Percentiles rank a stretch among this genome's conserved stretches.
Evolutionary conservation across 2,329 filamentous ascomycete genomes (phyloP).

Genomic region (Dryadomyces quercivorus): DNA sequence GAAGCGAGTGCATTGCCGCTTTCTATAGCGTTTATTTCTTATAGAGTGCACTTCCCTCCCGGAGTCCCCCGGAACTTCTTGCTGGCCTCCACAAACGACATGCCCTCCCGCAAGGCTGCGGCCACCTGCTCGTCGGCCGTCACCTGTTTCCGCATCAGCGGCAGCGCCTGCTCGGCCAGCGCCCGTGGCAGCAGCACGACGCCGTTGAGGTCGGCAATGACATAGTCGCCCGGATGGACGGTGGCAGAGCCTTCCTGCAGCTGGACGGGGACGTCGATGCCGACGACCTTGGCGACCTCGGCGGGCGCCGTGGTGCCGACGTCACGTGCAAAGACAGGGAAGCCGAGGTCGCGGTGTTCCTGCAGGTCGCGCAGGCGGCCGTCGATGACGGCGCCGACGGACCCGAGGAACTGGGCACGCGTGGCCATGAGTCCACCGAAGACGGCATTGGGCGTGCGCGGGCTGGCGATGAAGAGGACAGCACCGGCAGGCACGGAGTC

Average conservation of each 20-base stretch:
- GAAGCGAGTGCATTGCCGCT: too few species aligned
- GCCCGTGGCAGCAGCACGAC: conserved; percentile 29
- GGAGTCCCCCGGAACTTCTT: conserved; percentile 26
- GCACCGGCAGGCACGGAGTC: conserved; percentile 32
- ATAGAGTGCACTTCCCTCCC: too few species aligned
- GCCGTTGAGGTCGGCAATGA: conserved; percentile 32
- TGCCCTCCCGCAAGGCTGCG: conserved; percentile 25
- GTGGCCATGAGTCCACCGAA: conserved; percentile 43
- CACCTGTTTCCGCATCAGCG: conserved; percentile 27
- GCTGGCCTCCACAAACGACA: conserved; percentile 30
- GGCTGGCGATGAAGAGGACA: conserved; percentile 38
- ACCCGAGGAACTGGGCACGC: conserved; percentile 29
- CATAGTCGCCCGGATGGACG: conserved; percentile 30
- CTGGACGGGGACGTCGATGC: conserved; percentile 27
- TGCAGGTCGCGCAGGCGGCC: conserved; percentile 39
- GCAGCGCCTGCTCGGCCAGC: conserved; percentile 25
- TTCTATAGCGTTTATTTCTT: too few species aligned
- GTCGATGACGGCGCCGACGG: conserved; percentile 37
- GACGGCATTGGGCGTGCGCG: conserved; percentile 34
- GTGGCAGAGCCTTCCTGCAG: conserved; percentile 18
- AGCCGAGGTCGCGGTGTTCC: conserved; percentile 36
- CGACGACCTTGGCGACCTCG: conserved; percentile 28
- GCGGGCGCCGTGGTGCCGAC: conserved; percentile 31
- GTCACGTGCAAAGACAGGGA: conserved; percentile 32
- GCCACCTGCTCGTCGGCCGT: conserved; percentile 30